Evolutionary conservation across 2,329 filamentous ascomycete species (phyloP).

Genomic region (Penicillium oxalicum): DNA sequence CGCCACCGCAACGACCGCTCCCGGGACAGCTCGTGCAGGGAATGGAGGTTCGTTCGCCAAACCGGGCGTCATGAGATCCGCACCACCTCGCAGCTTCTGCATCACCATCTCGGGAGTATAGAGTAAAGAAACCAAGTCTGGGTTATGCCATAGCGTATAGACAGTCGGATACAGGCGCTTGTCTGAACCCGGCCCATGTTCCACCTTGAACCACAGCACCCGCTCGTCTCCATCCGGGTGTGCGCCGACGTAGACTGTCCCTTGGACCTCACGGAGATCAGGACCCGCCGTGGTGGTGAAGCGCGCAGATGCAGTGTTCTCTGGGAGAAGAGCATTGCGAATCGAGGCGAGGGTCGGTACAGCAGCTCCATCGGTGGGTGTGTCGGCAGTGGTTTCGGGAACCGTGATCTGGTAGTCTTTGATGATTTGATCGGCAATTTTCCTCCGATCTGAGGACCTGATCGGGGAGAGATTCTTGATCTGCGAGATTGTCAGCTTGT

Average conservation of each 20-base stretch:
- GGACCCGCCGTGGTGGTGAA: constrained; percentile 62
- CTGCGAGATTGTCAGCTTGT: constrained; percentile 28
- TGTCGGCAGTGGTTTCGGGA: constrained; percentile 30
- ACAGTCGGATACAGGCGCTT: constrained; percentile 46
- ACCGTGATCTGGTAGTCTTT: constrained; percentile 52
- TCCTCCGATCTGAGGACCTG: constrained; percentile 61
- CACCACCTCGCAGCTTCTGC: constrained; percentile 57
- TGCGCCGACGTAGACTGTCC: constrained; percentile 59
- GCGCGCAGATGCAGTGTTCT: constrained; percentile 56
- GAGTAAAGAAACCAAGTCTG: constrained; percentile 56
- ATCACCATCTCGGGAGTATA: constrained; percentile 56
- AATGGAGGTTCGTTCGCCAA: constrained; percentile 60
- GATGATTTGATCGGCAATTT: constrained; percentile 63
- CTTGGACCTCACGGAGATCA: constrained; percentile 55
- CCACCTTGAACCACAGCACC: constrained; percentile 59
- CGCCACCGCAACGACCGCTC: constrained; percentile 58
- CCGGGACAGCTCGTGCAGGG: constrained; percentile 53
- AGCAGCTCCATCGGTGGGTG: constrained; percentile 31
- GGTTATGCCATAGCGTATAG: constrained; percentile 62
- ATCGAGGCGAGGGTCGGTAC: constrained; percentile 45
- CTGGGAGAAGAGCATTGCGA: constrained; percentile 57
- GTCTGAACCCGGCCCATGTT: constrained; percentile 45
- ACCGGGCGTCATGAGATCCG: constrained; percentile 65
- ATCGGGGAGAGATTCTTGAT: constrained; percentile 63
- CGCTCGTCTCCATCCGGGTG: constrained; percentile 53